Evolutionary conservation across 1,139 yeast genomes (phyloP).

Genomic region (Zygoascus hellenicus): DNA sequence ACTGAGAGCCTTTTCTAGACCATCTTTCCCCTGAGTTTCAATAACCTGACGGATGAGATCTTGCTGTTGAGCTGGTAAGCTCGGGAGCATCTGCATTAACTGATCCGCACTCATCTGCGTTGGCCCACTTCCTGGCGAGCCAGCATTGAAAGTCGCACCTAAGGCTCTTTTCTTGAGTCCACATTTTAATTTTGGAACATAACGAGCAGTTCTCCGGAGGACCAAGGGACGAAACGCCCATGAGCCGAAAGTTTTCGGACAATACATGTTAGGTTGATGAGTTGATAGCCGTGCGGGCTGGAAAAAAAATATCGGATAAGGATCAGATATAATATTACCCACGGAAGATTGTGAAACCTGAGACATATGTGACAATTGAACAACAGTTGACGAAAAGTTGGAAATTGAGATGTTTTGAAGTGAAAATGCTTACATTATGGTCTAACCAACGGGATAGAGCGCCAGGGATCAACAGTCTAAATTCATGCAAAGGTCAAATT

Average conservation of each 20-base stretch:
- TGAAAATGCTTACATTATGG: too few species aligned
- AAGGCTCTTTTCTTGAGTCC: too few species aligned
- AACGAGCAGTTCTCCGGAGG: slow-evolving; percentile 1
- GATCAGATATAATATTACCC: too few species aligned
- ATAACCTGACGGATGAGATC: slow-evolving; percentile 13
- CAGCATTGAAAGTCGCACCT: neutral
- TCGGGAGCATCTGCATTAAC: slow-evolving; percentile 12
- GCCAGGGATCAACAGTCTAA: neutral
- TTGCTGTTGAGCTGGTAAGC: slow-evolving; percentile 15
- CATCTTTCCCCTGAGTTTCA: slow-evolving; percentile 12
- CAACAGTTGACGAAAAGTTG: too few species aligned
- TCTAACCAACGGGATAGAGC: neutral
- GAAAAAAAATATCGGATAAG: too few species aligned
- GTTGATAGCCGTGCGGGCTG: too few species aligned
- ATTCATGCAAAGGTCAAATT: too few species aligned
- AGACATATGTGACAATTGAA: too few species aligned
- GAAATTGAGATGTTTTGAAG: too few species aligned
- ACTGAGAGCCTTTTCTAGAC: slow-evolving; percentile 7
- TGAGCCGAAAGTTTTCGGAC: too few species aligned
- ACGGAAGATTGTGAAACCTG: neutral
- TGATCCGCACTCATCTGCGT: slow-evolving; percentile 10
- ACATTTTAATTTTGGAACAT: slow-evolving; percentile 6
- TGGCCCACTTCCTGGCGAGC: neutral
- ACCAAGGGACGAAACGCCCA: too few species aligned
- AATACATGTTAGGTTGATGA: too few species aligned